Evolutionary conservation across 2,329 filamentous ascomycete species (phyloP), one percentile per base, ranked within the genome.

Genomic region (Rhinocladiella similis): DNA sequence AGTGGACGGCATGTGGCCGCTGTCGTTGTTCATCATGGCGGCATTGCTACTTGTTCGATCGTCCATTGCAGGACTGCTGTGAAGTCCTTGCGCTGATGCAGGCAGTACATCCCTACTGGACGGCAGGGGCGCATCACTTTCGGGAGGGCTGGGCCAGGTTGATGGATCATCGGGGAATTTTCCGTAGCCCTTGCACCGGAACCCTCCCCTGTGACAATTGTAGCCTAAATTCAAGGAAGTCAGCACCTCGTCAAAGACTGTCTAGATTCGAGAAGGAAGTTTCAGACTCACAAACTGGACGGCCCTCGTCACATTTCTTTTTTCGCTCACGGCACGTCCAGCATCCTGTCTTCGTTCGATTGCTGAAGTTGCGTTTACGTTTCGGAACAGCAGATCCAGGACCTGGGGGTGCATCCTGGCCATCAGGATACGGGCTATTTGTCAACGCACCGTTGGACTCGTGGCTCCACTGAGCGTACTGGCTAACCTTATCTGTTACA

Each of bases 291-390:
- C 94, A 97, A 72, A 91, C 86, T 22, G 94, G 94, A 72, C 96
- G 95, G 52, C 83, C 83, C 77, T 97, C 94, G 70, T 97, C 93
- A 69, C 94, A 97, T 75, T 97, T 97, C 84, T 97, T 97, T 82
- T 97, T 97, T 57, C 93, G 83, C 69, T 85, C 84, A 58, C 93
- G 83, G 71, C 93, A 97, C 5, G 93, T 97, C 74, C 96, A 85
- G 72, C 93, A 97, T 29, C 92, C 91, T 9, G 92, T 97, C 76
- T 97, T 97, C 18, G 93, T 97, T 57, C 93, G 83, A 72, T 97
- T 96, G 75, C 91, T 96, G 68, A 97, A 97, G 68, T 79, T 75
- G 18, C 78, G 72, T 57, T 80, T 80, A 56, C 78, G 70, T 62
- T 79, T 75, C 68, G 63, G 71, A 53, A 43, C 71, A 66, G 46